Conservation (phyloP, 1,284 basidiomycete genomes). For the Paramarasmius palmivorus region DNA sequence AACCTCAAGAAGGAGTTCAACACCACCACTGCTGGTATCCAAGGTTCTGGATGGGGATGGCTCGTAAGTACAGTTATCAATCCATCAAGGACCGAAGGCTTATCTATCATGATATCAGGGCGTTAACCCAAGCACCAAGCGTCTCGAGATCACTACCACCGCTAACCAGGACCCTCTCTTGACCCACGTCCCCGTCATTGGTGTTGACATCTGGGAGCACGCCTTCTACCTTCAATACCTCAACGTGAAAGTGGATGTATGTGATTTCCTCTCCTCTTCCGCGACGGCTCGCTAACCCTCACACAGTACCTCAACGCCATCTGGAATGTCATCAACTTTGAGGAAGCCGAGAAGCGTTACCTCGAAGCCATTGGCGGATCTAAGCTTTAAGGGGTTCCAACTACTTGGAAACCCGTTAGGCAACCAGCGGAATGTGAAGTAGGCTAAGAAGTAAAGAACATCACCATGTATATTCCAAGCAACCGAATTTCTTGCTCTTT, state of each 20-base stretch:
- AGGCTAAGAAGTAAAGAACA: too few species aligned
- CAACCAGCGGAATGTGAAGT: too few species aligned
- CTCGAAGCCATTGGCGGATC: slow-evolving; percentile 41
- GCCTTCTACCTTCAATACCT: slow-evolving; percentile 79
- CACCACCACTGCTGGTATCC: slow-evolving; percentile 74
- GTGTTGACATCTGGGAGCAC: slow-evolving; percentile 88
- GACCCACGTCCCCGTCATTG: slow-evolving; percentile 74
- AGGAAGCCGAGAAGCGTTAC: slow-evolving; percentile 74
- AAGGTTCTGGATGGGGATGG: slow-evolving; percentile 94
- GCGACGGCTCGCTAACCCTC: slow-evolving; percentile 1
- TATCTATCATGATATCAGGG: slow-evolving; percentile 43
- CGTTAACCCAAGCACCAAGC: slow-evolving; percentile 57
- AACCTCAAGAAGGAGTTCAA: slow-evolving; percentile 69
- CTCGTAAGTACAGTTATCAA: slow-evolving; percentile 51
- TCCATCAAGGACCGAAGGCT: slow-evolving; percentile 1
- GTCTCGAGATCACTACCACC: slow-evolving; percentile 76
- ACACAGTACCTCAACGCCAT: slow-evolving; percentile 76
- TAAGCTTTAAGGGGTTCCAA: slow-evolving; percentile 26
- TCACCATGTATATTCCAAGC: too few species aligned
- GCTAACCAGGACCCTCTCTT: slow-evolving; percentile 90
- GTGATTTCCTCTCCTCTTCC: slow-evolving; percentile 25
- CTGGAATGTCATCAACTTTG: slow-evolving; percentile 83
- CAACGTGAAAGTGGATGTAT: slow-evolving; percentile 70
- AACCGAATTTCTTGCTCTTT: too few species aligned
- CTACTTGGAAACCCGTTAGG: too few species aligned